Evolutionary conservation across 306 rosid species (phyloP).

Genomic region (Citrullus amarus): DNA sequence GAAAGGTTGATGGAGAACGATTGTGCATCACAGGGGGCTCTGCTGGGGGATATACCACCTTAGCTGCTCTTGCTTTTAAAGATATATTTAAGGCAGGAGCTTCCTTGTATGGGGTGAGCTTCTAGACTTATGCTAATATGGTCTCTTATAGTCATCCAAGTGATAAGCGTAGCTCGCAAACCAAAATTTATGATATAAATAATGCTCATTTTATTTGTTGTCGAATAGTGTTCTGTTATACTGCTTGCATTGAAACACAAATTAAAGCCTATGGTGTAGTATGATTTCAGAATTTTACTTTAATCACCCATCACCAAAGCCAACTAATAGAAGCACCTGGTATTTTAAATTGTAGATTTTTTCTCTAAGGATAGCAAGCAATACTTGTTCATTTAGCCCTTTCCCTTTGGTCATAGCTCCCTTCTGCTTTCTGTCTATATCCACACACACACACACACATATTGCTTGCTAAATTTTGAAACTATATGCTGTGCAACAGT

Average conservation of each 20-base stretch:
- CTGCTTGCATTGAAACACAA: not conserved
- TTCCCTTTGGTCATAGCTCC: not conserved
- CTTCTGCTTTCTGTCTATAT: not conserved
- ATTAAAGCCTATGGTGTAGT: not conserved
- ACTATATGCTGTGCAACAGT: not conserved
- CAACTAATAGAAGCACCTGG: not conserved
- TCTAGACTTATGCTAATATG: constrained; percentile 3
- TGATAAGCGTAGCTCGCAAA: not conserved
- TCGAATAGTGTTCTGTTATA: not conserved
- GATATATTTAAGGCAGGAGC: constrained; percentile 79
- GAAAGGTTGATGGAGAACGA: constrained; percentile 69
- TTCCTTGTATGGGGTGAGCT: constrained; percentile 85
- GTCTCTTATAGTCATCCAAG: not conserved
- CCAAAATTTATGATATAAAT: not conserved
- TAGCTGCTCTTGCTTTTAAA: constrained; percentile 80
- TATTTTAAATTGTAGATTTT: not conserved
- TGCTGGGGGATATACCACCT: constrained; percentile 97
- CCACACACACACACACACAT: not conserved
- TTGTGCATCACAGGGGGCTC: constrained; percentile 88
- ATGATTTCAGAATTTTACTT: not conserved
- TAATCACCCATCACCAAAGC: not conserved
- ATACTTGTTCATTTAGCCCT: not conserved
- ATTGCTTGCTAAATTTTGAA: not conserved
- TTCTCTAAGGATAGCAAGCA: not conserved
- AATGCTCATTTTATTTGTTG: not conserved